Evolutionary conservation across 768 basidiomycete genomes (phyloP).

Genomic region (Amanita phalloides): DNA sequence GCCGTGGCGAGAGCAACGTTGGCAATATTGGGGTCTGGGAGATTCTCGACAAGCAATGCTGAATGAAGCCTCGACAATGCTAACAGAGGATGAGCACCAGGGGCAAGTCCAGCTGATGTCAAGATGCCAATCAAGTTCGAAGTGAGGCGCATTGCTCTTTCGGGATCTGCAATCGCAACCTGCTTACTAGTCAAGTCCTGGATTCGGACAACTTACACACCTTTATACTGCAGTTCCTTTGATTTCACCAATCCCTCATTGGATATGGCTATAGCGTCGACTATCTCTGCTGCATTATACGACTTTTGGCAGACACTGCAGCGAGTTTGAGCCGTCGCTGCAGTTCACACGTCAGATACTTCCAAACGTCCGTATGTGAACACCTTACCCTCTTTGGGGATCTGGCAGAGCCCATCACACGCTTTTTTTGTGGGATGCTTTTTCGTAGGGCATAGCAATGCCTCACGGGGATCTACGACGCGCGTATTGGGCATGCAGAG

Average conservation of each 20-base stretch:
- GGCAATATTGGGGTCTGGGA: slow-evolving; percentile 16
- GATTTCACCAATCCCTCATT: slow-evolving; percentile 73
- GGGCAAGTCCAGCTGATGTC: slow-evolving; percentile 43
- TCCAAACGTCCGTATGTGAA: neutral
- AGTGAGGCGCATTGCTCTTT: slow-evolving; percentile 47
- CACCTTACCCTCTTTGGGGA: slow-evolving; percentile 48
- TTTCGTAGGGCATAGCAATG: slow-evolving; percentile 55
- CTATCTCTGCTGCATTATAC: slow-evolving; percentile 33
- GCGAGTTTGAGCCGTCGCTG: slow-evolving; percentile 36
- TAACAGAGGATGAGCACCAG: slow-evolving; percentile 69
- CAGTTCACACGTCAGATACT: neutral
- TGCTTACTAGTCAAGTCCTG: neutral
- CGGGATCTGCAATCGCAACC: slow-evolving; percentile 32
- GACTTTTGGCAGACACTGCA: slow-evolving; percentile 46
- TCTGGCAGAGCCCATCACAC: slow-evolving; percentile 53
- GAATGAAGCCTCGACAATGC: slow-evolving; percentile 64
- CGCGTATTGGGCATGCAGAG: slow-evolving; percentile 31
- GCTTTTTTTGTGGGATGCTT: neutral
- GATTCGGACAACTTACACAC: slow-evolving; percentile 20
- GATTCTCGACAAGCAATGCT: slow-evolving; percentile 48
- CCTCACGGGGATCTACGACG: slow-evolving; percentile 52
- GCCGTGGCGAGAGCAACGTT: neutral
- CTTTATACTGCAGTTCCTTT: slow-evolving; percentile 43
- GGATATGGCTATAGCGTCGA: slow-evolving; percentile 58
- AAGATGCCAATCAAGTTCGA: slow-evolving; percentile 59